phyloP scores from a whole-genome alignment of 1,284 basidiomycete species.

The Caloboletus firmus region DNA sequence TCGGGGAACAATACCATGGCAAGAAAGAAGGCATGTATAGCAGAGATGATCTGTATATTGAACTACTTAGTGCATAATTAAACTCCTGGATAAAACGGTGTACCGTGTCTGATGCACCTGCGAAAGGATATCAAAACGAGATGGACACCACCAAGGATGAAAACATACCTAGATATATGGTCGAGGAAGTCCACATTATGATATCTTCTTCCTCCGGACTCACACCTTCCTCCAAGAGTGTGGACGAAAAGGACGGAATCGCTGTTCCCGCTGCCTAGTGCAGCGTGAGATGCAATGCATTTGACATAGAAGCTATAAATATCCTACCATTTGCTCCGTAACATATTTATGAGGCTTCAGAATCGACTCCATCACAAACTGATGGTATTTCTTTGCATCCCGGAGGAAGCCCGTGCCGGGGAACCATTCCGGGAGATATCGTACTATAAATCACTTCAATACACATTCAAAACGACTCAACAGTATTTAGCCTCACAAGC shows the following conservation, averaged over 20 bases:
- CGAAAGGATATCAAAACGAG: not conserved
- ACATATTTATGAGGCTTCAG: slow-evolving; percentile 42
- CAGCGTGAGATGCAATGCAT: not conserved
- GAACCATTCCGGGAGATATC: slow-evolving; percentile 48
- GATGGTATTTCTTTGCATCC: slow-evolving; percentile 39
- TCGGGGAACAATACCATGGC: no score
- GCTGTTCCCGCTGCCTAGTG: slow-evolving; percentile 41
- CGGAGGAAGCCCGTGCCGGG: slow-evolving; percentile 48
- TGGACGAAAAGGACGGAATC: slow-evolving; percentile 39
- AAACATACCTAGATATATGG: slow-evolving; percentile 15
- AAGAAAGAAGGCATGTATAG: no score
- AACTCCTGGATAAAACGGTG: not conserved
- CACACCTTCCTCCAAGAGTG: slow-evolving; percentile 10
- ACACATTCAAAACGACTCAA: not conserved
- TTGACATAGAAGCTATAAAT: not conserved
- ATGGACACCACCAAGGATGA: not conserved
- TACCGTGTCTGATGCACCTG: slow-evolving; percentile 30
- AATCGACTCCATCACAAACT: slow-evolving; percentile 33
- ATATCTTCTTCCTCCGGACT: slow-evolving; percentile 25
- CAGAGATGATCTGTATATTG: slow-evolving; percentile 28
- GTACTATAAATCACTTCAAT: slow-evolving; percentile 32
- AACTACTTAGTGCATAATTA: not conserved
- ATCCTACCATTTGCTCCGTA: slow-evolving; percentile 42
- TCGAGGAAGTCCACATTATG: slow-evolving; percentile 25
- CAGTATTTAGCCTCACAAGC: slow-evolving; percentile 14